Percentiles rank a stretch among this genome's conserved stretches.
Conservation (phyloP, 2,329 filamentous ascomycete species). For the Allantophomopsis lycopodina region DNA sequence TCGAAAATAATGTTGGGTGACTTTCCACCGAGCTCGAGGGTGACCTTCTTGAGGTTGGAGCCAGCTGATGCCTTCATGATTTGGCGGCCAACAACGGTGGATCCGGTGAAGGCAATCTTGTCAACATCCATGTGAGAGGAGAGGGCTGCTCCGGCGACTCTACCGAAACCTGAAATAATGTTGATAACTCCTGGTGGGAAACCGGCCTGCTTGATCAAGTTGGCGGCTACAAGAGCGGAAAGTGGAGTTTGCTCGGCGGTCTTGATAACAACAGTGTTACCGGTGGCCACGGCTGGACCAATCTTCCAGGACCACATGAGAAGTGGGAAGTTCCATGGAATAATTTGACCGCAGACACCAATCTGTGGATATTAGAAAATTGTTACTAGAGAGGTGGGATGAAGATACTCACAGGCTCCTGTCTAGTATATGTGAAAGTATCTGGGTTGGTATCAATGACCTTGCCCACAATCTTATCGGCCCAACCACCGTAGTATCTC, state of each 20-base stretch:
- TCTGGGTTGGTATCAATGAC: constrained; percentile 51
- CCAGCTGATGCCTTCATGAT: constrained; percentile 51
- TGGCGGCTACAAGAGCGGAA: constrained; percentile 36
- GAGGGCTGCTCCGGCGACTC: constrained; percentile 50
- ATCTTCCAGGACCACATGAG: constrained; percentile 58
- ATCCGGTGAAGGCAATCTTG: constrained; percentile 55
- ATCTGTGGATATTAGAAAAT: constrained; percentile 18
- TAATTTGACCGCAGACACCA: constrained; percentile 59
- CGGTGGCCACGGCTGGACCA: constrained; percentile 42
- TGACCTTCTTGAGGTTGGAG: constrained; percentile 52
- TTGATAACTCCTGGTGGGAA: constrained; percentile 54
- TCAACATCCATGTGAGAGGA: constrained; percentile 50
- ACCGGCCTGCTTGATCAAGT: constrained; percentile 45
- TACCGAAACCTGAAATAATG: constrained; percentile 52
- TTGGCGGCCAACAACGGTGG: constrained; percentile 43
- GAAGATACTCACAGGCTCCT: constrained; percentile 44
- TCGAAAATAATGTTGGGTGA: constrained; percentile 49
- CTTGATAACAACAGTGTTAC: constrained; percentile 47
- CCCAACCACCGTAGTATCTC: constrained; percentile 71
- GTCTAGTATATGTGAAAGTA: constrained; percentile 54
- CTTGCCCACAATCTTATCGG: constrained; percentile 59
- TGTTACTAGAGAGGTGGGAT: neutral
- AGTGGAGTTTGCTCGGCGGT: constrained; percentile 49
- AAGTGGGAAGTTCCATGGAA: constrained; percentile 60
- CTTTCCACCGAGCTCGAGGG: constrained; percentile 49